Percentiles rank a stretch among this genome's conserved stretches.
Evolutionary conservation across 169 alveolate species (phyloP).

Genomic region (Plasmodium coatneyi): DNA sequence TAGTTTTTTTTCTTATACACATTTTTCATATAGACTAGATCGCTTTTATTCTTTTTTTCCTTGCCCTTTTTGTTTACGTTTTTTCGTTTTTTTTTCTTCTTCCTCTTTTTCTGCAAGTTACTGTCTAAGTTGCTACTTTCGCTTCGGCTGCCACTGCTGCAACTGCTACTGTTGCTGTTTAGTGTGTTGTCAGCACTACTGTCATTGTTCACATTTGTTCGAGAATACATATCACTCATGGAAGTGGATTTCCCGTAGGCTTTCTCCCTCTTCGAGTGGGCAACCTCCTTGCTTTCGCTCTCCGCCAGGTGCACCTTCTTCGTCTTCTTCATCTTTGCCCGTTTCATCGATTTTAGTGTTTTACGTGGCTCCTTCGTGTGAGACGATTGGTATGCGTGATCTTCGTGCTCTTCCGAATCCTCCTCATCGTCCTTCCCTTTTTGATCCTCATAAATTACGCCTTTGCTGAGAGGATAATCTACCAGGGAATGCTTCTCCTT

Average conservation of each 20-base stretch:
- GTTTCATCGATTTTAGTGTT: background rate
- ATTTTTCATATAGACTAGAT: slow-evolving; percentile 30
- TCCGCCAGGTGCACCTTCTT: background rate
- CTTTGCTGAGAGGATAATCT: background rate
- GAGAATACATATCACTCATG: background rate
- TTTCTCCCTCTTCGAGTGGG: background rate
- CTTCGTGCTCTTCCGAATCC: background rate
- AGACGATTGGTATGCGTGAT: background rate
- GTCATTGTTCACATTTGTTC: background rate
- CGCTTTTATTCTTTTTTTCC: slow-evolving; percentile 24
- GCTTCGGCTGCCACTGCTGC: background rate
- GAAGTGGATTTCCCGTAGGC: background rate
- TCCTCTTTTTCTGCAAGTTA: background rate
- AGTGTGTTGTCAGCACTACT: background rate
- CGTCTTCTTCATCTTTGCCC: background rate
- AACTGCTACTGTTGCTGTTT: background rate
- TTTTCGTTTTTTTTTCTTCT: background rate
- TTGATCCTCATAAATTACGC: background rate
- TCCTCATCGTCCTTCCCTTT: background rate
- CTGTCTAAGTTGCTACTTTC: background rate
- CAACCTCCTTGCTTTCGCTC: background rate
- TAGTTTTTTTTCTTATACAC: slow-evolving; percentile 24
- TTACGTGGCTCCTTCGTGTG: background rate
- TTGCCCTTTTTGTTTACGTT: slow-evolving; percentile 7
- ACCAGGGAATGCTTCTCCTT: background rate